Base-by-base conservation (phyloP, 345 rosid species). In the Physaria fendleri region DNA sequence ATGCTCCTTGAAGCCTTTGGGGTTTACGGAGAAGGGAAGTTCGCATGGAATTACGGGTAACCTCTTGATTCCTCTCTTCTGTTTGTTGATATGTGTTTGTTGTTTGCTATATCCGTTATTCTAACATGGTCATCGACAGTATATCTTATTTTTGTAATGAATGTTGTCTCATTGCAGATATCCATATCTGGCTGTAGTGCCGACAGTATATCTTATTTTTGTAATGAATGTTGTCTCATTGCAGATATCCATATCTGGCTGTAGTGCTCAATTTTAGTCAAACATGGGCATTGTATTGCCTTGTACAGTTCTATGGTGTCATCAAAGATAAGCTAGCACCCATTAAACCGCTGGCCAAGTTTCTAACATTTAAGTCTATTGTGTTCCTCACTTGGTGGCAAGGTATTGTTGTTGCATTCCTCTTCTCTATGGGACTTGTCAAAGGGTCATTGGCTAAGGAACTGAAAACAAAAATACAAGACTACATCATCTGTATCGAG, bases 371-470 rank as follows among this genome's bases (percentile, higher is more conserved):
- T 75, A 93, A 93, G 77, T 93, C 99, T 28, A 93, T 93, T 30
- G 94, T 93, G 12, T 93, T 93, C 80, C 84, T 93, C 66, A 93
- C 99, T 23, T 93, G 99, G 99, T 93, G 99, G 99, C 97, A 93
- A 89, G 99, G 99, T 38, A 66, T 93, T 13, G 77, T 88, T 17
- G 81, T 93, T 64, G 97, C 99, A 16, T 89, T 93, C 80, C 95
- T 93, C 66, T 87, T 85, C 76, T 81, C 92, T 11, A 70, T 84
- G 71, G 99, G 99, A 65, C 86, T 77, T 33, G 81, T 93, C 59
- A 93, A 75, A 64, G 97, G 99, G 13, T 55, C 88, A 30, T 73
- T 87, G 66, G 99, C 99, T 22, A 89, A 81, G 80, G 92, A 93
- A 71, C 72, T 93, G 73, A 89, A 89, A 67, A 85, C 92, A 9